Conservation (phyloP, 1,139 yeast genomes). For the Taphrina communis region DNA sequence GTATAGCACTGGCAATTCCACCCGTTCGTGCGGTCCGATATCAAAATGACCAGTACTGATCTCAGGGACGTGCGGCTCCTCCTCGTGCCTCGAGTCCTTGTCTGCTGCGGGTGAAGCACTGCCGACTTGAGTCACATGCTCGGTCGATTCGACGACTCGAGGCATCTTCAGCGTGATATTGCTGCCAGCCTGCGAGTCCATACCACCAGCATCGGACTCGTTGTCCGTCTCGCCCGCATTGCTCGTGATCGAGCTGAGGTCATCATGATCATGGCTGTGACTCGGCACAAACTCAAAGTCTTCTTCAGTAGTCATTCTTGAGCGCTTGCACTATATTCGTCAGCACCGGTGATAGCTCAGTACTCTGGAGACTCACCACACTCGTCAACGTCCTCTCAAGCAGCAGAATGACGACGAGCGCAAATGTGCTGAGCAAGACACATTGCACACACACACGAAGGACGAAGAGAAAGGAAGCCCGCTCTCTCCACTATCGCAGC, state of each 20-base stretch:
- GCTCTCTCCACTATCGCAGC: conserved; percentile 6
- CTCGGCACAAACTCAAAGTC: conserved; percentile 25
- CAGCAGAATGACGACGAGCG: background rate
- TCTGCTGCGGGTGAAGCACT: too few relatives aligned
- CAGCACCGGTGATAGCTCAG: background rate
- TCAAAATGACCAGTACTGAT: background rate
- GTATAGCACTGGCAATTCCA: conserved; percentile 6
- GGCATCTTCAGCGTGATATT: conserved; percentile 22
- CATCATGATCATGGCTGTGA: conserved; percentile 20
- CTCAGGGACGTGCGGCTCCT: background rate
- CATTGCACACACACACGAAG: too few relatives aligned
- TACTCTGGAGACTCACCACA: background rate
- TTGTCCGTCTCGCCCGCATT: conserved; percentile 20
- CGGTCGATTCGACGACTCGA: background rate
- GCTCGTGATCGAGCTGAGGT: conserved; percentile 31
- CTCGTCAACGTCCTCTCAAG: background rate
- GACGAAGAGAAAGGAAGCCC: background rate
- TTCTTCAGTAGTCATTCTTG: conserved; percentile 10
- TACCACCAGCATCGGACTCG: conserved; percentile 9
- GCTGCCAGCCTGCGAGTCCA: conserved; percentile 18
- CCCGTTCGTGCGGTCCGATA: background rate
- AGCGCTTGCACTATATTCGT: background rate
- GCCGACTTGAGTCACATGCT: background rate
- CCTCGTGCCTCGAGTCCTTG: background rate
- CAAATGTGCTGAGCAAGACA: too few relatives aligned